Evolutionary conservation across 1,284 basidiomycete genomes (phyloP), one percentile per base, ranked within the genome.

Genomic region (Ceraceosorus guamensis): DNA sequence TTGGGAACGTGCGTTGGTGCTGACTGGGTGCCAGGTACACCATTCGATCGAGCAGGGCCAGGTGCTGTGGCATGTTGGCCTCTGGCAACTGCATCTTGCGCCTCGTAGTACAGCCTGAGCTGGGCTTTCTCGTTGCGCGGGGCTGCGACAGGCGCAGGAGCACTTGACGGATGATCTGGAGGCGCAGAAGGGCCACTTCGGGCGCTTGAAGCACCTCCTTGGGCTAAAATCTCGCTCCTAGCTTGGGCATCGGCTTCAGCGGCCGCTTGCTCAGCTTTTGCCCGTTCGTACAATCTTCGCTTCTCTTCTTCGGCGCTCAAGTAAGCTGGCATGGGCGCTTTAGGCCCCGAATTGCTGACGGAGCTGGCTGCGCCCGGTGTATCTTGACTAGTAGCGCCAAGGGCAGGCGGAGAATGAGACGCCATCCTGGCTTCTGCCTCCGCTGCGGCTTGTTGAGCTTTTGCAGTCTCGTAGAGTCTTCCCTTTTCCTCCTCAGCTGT

Each of bases 251-350:
- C 53, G n/a, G 24, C 31, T 35, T 53, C 49, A 44, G 24, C 51
- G 55, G 50, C 62, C 57, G 30, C 46, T 5, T 8, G 60, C 34
- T 68, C 63, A 30, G 66, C 66, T 33, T 65, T 68, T 13, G 68
- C 66, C 6, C 55, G 55, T 52, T 68, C 64, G 56, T 68, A 70
- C 48, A 70, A 53, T 50, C 60, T 52, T 4, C 61, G 55, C 57
- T 70, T 70, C 53, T 70, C 68, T 30, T 68, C 66, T 39, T 66
- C 68, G 5, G 68, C 67, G 6, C 67, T 59, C 57, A 62, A 45
- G 53, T 30, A 61, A 30, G 50, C 14, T 30, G 47, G 2, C 8
- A 11, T 30, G 8, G 57, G 24, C 14, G 14, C 32, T 34, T 47
- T 13, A 11, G 16, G 11, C 39, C 11, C 39, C 11, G 39, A 11